Evolutionary conservation across 768 basidiomycete species (phyloP), one percentile per base, ranked within the genome.

Genomic region (Crucibulum laeve): DNA sequence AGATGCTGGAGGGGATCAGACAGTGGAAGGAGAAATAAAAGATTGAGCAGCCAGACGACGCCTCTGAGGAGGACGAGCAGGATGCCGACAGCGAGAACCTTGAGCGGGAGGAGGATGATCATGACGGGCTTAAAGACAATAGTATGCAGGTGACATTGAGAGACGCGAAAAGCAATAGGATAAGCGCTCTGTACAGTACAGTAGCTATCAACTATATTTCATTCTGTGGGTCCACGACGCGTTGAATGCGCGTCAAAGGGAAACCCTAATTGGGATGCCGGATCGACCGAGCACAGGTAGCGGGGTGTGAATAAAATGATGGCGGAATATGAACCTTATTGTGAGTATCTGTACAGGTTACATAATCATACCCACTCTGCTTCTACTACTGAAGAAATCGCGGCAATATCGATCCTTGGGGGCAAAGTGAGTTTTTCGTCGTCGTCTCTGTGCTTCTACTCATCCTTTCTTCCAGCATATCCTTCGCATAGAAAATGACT

Each of bases 401-500:
- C 28, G 28, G 28, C n/a, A 30, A 30, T n/a, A 30, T 30, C 28
- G 28, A n/a, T n/a, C n/a, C n/a, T n/a, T n/a, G n/a, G n/a, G n/a
- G n/a, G n/a, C n/a, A n/a, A n/a, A n/a, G n/a, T n/a, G n/a, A n/a
- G n/a, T n/a, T n/a, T n/a, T n/a, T n/a, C n/a, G n/a, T n/a, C n/a
- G n/a, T 30, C 7, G 28, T 30, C 28, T 7, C n/a, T 30, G 28
- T n/a, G n/a, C 28, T 7, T n/a, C 8, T n/a, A 7, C 28, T 30
- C 28, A 30, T 7, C 28, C n/a, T 30, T 30, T 7, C 28, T 7
- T n/a, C 8, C n/a, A 30, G 28, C 8, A 30, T 30, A 7, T n/a
- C 28, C n/a, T 30, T 7, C 28, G 8, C n/a, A 7, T 30, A 30
- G 46, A 84, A 79, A 72, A 91, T 95, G 93, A 93, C 93, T 61